Conservation (phyloP, 2,329 filamentous ascomycete genomes). For the Aspergillus japonicus region DNA sequence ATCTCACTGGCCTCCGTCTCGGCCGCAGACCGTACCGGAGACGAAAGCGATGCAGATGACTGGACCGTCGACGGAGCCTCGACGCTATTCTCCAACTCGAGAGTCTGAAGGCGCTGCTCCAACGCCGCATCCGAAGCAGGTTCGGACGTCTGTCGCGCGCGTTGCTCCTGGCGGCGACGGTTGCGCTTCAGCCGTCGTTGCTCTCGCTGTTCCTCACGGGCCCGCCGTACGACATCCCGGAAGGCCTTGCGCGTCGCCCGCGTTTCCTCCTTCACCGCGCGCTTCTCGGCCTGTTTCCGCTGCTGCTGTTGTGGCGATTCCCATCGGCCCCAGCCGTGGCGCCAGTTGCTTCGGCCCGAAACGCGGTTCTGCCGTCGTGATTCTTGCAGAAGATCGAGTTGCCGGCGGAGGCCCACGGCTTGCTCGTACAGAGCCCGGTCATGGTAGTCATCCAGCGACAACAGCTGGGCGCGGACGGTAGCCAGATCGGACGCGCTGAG, state of each 20-base stretch:
- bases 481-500: conserved; percentile 37
- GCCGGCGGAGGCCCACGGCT: conserved; percentile 36
- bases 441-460: conserved; percentile 35
- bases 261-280: conserved; percentile 38
- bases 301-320: conserved; percentile 36
- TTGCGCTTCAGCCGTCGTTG: conserved; percentile 24
- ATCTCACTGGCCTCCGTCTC: conserved; percentile 20
- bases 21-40: conserved; percentile 11
- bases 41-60: conserved; percentile 10
- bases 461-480: conserved; percentile 36
- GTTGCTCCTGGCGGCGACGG: conserved; percentile 23
- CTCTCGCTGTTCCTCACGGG: conserved; percentile 37
- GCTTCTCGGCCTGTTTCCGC: conserved; percentile 29
- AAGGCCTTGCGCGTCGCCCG: conserved; percentile 40
- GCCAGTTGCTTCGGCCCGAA: conserved; percentile 24
- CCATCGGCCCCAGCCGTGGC: conserved; percentile 32
- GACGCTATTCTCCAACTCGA: conserved; percentile 19
- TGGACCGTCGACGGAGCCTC: conserved; percentile 15
- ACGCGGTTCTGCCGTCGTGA: conserved; percentile 33
- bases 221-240: conserved; percentile 33
- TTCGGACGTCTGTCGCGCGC: conserved; percentile 11
- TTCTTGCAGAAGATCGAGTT: conserved; percentile 34
- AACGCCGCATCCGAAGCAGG: conserved; percentile 15
- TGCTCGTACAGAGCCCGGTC: conserved; percentile 38
- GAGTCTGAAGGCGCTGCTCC: conserved; percentile 22